Evolutionary conservation across 345 rosid genomes (phyloP).

Genomic region (Gossypium raimondii): DNA sequence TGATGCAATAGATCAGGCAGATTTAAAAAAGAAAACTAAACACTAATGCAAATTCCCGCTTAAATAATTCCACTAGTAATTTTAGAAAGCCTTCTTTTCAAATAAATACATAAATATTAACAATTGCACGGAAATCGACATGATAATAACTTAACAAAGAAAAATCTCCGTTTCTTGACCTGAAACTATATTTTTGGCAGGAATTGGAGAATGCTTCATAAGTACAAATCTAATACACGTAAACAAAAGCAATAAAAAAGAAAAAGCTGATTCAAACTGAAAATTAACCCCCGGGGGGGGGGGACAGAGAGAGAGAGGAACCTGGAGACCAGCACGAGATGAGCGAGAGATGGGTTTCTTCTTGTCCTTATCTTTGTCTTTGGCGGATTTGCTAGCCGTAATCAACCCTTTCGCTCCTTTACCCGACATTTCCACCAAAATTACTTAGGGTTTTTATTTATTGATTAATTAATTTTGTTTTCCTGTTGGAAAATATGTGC

Average conservation of each 20-base stretch:
- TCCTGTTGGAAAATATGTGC: background rate
- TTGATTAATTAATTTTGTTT: background rate
- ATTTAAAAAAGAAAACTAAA: background rate
- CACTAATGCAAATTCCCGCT: background rate
- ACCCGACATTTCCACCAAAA: slow-evolving; percentile 57
- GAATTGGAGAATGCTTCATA: background rate
- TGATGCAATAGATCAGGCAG: background rate
- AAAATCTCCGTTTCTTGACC: background rate
- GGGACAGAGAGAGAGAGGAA: slow-evolving; percentile 8
- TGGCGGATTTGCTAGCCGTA: slow-evolving; percentile 53
- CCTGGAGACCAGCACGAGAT: slow-evolving; percentile 81
- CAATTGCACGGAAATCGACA: background rate
- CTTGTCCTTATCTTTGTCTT: slow-evolving; percentile 57
- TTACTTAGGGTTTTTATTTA: background rate
- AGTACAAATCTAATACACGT: background rate
- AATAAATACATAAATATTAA: no score
- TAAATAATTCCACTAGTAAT: background rate
- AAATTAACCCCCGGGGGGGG: background rate
- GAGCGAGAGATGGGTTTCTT: slow-evolving; percentile 69
- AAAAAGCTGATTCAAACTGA: background rate
- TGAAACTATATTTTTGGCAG: background rate
- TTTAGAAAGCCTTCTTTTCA: background rate
- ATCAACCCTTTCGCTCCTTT: slow-evolving; percentile 81
- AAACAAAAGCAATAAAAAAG: background rate
- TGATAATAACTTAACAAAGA: background rate